Base-by-base conservation (phyloP, 768 basidiomycete species). In the Amanita phalloides region DNA sequence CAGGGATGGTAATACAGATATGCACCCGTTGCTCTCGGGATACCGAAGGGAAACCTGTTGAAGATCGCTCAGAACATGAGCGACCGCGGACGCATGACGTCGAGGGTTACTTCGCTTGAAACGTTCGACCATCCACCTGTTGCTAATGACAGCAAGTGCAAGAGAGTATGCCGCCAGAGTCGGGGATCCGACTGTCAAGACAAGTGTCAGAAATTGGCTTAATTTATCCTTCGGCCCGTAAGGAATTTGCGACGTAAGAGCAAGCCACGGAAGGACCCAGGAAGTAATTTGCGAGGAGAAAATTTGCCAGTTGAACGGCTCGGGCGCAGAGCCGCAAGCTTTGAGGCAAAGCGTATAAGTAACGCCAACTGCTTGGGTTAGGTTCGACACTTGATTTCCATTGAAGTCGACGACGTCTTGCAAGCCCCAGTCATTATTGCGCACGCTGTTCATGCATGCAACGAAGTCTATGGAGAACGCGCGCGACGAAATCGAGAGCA, bases 31-130 rank as follows among this genome's bases (percentile, higher is more conserved):
- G 6, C 58, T 54, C 0, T 61, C 56, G 3, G 63, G 60, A 6
- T 73, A 44, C 30, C 59, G 56, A 11, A 25, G 76, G 49, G 3
- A 74, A 67, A 65, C 62, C 48, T 77, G 74, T 45, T 77, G 74
- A 11, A 76, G 66, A 51, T 63, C 61, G 53, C 57, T 68, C 37
- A 76, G 62, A 28, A 67, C 61, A 9, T 54, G 60, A 8, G 67
- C 65, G 1, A 71, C 69, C 23, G 58, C 39, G n/a, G 28, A 55
- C 6, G 55, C 51, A 49, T 70, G 68, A 7, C 33, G 33, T 33
- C 62, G 68, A 46, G 69, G 69, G 1, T 54, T 54, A 35, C 66
- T 60, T 0, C 53, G 55, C 6, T 63, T 48, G 54, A 68, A 69
- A 0, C 60, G 64, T 32, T 58, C 60, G 1, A 65, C 61, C 51